Evolutionary conservation across 768 basidiomycete genomes (phyloP).

Genomic region (Gloeopeniophorella convolvens): DNA sequence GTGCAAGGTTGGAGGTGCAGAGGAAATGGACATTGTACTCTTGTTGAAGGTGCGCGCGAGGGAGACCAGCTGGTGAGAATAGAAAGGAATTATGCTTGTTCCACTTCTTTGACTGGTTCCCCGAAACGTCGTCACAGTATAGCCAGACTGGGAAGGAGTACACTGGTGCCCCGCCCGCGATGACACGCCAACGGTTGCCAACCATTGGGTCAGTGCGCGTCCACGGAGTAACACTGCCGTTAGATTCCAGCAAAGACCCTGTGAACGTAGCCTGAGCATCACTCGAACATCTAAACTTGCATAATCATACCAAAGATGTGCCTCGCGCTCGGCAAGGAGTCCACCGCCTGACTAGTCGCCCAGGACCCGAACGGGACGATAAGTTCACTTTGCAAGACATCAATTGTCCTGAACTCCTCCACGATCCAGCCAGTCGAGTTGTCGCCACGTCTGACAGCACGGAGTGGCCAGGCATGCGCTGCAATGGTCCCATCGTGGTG

Average conservation of each 20-base stretch:
- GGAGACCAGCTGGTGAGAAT: conserved; percentile 34
- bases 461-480: not conserved
- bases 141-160: conserved; percentile 32
- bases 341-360: not conserved
- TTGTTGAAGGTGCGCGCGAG: conserved; percentile 24
- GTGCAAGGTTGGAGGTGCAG: conserved; percentile 35
- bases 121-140: conserved; percentile 41
- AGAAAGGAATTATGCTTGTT: conserved; percentile 39
- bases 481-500: not conserved
- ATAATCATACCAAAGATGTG: not conserved
- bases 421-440: not conserved
- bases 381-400: not conserved
- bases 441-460: not conserved
- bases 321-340: not conserved
- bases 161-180: conserved; percentile 21
- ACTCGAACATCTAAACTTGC: not conserved
- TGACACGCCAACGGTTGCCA: not conserved
- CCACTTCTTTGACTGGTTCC: conserved; percentile 42
- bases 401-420: not conserved
- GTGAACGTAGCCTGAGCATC: not conserved
- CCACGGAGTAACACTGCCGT: not conserved
- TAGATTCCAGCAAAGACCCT: not conserved
- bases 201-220: not conserved
- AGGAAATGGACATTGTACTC: no score
- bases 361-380: not conserved